Base-by-base conservation (phyloP, 176 grass and related monocot species). In the Raddia distichophylla region DNA sequence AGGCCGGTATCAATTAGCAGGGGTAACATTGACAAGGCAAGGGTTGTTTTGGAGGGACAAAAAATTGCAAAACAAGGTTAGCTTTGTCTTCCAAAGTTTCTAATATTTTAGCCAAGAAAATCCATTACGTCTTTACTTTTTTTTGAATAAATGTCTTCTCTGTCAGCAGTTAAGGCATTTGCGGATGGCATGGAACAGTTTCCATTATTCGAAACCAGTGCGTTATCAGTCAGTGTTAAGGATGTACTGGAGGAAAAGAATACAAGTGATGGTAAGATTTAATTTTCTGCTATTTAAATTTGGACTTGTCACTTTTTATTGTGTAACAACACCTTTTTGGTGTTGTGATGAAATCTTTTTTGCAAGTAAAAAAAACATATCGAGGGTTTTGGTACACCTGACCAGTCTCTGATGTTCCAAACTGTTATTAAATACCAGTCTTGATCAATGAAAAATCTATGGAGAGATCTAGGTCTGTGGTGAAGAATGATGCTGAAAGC, bases 11-110 rank as follows among this genome's bases (percentile, higher is more conserved):
- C 69, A 18, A n/a, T 85, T n/a, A 90, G 80, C 53, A 74, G 58
- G 73, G 64, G 75, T 69, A 94, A 85, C 49, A 80, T 92, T 50
- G 64, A 80, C 71, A 92, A 85, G 82, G 83, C 89, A 49, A 94
- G 34, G 59, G 10, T 83, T 72, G 62, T 89, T 86, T 73, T 97
- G 65, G 89, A 85, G 49, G 85, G 55, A 66, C 81, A 67, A 79
- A 83, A 43, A 45, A 55, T 48, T 59, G 17, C 34, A 65, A 75
- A 62, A 58, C 76, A 58, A 85, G 57, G 77, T 91, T 37, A 51
- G 27, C 57, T 46, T 19, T 44, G 20, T 81, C 16, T 63, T 40
- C 7, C 11, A 43, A 49, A 32, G 42, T 66, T 44, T 20, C 74
- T 46, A 35, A 50, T 54, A 33, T 79, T 86, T 71, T 1, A 1